phyloP scores from a whole-genome alignment of 495 filamentous ascomycete species.

The Penicillium daleae region DNA sequence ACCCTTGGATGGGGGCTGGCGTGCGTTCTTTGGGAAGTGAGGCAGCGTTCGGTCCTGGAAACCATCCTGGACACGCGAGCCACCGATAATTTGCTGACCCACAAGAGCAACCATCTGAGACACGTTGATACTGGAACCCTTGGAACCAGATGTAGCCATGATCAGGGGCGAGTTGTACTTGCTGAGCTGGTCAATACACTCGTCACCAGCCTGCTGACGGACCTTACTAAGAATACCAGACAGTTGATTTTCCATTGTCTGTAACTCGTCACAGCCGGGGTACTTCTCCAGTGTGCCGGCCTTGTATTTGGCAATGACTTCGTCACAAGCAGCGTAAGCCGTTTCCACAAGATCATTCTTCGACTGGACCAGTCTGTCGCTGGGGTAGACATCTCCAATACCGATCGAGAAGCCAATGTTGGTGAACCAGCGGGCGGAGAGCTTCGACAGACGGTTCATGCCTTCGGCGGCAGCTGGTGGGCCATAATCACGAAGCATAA shows the following conservation, averaged over 20 bases:
- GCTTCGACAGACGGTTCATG: constrained; percentile 92
- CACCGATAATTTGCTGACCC: constrained; percentile 95
- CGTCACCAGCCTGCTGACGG: constrained; percentile 84
- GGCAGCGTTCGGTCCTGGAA: constrained; percentile 95
- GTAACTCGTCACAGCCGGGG: constrained; percentile 85
- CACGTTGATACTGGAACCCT: constrained; percentile 96
- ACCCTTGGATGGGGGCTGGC: constrained; percentile 89
- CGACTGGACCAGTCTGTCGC: constrained; percentile 61
- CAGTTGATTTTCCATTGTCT: constrained; percentile 87
- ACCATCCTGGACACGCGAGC: constrained; percentile 90
- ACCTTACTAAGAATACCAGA: constrained; percentile 91
- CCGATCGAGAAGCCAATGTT: constrained; percentile 96
- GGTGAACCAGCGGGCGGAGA: constrained; percentile 85
- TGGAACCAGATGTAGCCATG: constrained; percentile 97
- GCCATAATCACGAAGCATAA: constrained; percentile 92
- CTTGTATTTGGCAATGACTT: constrained; percentile 82
- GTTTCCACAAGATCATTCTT: constrained; percentile 76
- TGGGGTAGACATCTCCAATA: constrained; percentile 90
- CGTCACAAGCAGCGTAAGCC: constrained; percentile 80
- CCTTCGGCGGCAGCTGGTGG: constrained; percentile 84
- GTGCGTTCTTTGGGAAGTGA: constrained; percentile 91
- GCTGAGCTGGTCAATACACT: constrained; percentile 87
- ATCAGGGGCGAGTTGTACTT: constrained; percentile 91
- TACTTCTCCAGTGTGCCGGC: constrained; percentile 77
- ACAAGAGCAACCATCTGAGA: constrained; percentile 98